phyloP scores from a whole-genome alignment of 2,329 filamentous ascomycete species.

The Scleromitrula shiraiana region DNA sequence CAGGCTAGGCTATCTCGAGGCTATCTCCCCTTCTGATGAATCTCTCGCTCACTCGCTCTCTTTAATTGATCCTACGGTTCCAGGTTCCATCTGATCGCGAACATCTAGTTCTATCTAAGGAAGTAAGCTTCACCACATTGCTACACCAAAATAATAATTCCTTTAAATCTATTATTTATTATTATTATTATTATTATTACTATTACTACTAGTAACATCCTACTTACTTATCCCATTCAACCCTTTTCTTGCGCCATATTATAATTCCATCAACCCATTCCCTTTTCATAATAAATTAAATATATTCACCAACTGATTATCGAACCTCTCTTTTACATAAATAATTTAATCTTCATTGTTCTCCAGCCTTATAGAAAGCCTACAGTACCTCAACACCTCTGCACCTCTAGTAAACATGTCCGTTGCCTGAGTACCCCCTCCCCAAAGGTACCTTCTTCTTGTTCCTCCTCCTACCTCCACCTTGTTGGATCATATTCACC shows the following conservation, averaged over 20 bases:
- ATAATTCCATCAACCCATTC: not conserved
- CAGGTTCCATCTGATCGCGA: no score
- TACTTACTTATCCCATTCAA: not conserved
- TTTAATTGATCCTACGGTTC: no score
- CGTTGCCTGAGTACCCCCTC: conserved; percentile 6
- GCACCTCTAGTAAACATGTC: conserved; percentile 4
- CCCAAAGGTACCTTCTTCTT: not conserved
- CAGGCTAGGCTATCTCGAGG: not conserved
- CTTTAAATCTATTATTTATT: no score
- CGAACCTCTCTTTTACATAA: not conserved
- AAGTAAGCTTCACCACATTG: not conserved
- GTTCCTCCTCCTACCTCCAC: not conserved
- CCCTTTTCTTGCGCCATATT: not conserved
- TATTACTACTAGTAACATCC: no score
- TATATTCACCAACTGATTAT: not conserved
- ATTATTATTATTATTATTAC: no score
- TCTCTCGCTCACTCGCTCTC: not conserved
- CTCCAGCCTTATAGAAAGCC: not conserved
- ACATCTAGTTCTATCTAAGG: no score
- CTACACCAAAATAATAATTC: no score
- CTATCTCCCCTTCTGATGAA: not conserved
- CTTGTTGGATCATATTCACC: not conserved
- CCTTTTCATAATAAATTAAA: not conserved
- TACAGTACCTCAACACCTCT: no score
- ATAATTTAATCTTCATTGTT: not conserved